These are phyloP conservation scores for Sarcomyxa edulis DNA, from an alignment of 768 basidiomycete genomes.

Conservation along the genomic window DNA sequence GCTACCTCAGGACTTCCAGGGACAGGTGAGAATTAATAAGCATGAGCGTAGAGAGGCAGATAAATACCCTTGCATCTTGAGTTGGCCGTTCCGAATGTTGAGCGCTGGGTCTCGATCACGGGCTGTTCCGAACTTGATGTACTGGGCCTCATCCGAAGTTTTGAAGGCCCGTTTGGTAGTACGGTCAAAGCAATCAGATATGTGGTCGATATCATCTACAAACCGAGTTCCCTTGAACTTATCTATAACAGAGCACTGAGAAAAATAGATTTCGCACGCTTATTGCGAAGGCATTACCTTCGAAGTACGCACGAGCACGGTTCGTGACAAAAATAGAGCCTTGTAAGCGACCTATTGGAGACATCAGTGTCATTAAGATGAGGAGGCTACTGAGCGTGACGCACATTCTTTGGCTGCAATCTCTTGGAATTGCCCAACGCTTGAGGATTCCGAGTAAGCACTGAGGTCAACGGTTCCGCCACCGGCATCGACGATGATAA, in stretches of 20 bases:
- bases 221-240: slow-evolving; percentile 36
- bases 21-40: too few relatives aligned
- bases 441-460: slow-evolving; percentile 34
- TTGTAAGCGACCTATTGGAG: slow-evolving; percentile 34
- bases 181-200: slow-evolving; percentile 38
- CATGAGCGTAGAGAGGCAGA: not conserved
- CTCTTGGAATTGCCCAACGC: slow-evolving; percentile 35
- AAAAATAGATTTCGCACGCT: not conserved
- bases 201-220: slow-evolving; percentile 34
- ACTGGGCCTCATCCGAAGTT: slow-evolving; percentile 31
- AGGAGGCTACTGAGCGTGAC: too few relatives aligned
- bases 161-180: slow-evolving; percentile 41
- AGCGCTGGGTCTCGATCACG: slow-evolving; percentile 32
- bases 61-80: slow-evolving; percentile 33
- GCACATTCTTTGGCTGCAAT: slow-evolving; percentile 40
- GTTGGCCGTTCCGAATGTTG: slow-evolving; percentile 40
- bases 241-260: slow-evolving; percentile 18
- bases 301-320: slow-evolving; percentile 33
- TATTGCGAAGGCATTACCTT: slow-evolving; percentile 20
- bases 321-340: slow-evolving; percentile 50
- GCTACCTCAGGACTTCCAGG: slow-evolving; percentile 25
- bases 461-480: slow-evolving; percentile 61
- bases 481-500: slow-evolving; percentile 55
- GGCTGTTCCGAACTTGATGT: slow-evolving; percentile 42
- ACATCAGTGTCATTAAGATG: too few relatives aligned